Evolutionary conservation across 805 yeast species (phyloP).

Genomic region (Zygoascus bituminiphila): DNA sequence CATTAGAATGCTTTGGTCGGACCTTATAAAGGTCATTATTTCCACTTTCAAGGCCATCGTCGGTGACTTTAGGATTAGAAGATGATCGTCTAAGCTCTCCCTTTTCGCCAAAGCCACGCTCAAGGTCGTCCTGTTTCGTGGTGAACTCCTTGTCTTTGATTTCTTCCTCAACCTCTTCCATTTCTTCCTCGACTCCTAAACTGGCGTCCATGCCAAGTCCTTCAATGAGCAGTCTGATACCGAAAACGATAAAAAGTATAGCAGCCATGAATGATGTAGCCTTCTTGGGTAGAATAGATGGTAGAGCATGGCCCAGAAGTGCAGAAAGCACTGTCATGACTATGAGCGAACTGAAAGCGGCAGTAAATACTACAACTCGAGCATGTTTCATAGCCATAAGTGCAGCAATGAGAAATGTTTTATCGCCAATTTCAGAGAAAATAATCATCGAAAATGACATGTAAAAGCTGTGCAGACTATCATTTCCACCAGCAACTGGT

Average conservation of each 20-base stretch:
- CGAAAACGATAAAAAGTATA: slow-evolving; percentile 71
- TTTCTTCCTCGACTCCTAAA: slow-evolving; percentile 86
- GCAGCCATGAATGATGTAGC: slow-evolving; percentile 79
- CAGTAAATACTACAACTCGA: slow-evolving; percentile 72
- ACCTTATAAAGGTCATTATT: slow-evolving; percentile 12
- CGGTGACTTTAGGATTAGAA: slow-evolving; percentile 21
- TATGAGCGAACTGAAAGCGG: slow-evolving; percentile 77
- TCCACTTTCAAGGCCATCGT: slow-evolving; percentile 29
- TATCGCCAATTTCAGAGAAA: slow-evolving; percentile 95
- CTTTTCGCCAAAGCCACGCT: slow-evolving; percentile 38
- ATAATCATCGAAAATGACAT: slow-evolving; percentile 86
- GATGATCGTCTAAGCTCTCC: slow-evolving; percentile 14
- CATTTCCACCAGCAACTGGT: background rate
- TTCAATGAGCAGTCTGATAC: slow-evolving; percentile 65
- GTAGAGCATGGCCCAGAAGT: slow-evolving; percentile 83
- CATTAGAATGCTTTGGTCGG: slow-evolving; percentile 14
- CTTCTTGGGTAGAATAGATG: slow-evolving; percentile 70
- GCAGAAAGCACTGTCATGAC: slow-evolving; percentile 92
- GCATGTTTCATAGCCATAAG: slow-evolving; percentile 96
- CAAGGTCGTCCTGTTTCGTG: slow-evolving; percentile 45
- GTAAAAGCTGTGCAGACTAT: slow-evolving; percentile 44
- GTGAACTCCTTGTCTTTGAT: slow-evolving; percentile 57
- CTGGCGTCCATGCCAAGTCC: slow-evolving; percentile 70
- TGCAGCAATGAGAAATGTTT: slow-evolving; percentile 93
- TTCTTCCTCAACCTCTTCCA: slow-evolving; percentile 96